Evolutionary conservation across 2,329 filamentous ascomycete species (phyloP).

Genomic region (Botrytis porri): DNA sequence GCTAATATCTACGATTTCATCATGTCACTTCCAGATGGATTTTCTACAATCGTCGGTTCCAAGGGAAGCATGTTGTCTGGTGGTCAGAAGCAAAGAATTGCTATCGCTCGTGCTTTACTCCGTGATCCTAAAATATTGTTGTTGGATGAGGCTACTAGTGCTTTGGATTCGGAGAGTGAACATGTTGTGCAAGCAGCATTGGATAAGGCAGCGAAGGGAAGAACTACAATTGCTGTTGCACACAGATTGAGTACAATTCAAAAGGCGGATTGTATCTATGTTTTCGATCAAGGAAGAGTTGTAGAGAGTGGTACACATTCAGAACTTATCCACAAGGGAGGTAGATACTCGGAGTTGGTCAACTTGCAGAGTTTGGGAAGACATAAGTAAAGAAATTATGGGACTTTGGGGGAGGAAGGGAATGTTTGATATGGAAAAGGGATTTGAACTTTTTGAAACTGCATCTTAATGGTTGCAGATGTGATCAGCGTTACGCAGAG

Average conservation of each 20-base stretch:
- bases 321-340: conserved; percentile 66
- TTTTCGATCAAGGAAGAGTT: conserved; percentile 87
- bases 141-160: conserved; percentile 77
- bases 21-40: conserved; percentile 78
- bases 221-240: conserved; percentile 91
- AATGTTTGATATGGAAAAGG: not conserved
- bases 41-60: conserved; percentile 79
- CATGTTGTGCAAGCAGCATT: conserved; percentile 78
- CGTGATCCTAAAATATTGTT: conserved; percentile 87
- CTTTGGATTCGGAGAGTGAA: conserved; percentile 73
- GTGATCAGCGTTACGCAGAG: conserved; percentile 1
- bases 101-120: conserved; percentile 82
- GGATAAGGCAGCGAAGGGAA: conserved; percentile 76
- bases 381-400: conserved; percentile 20
- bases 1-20: conserved; percentile 94
- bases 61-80: conserved; percentile 85
- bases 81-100: conserved; percentile 92
- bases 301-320: conserved; percentile 80
- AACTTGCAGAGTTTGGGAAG: conserved; percentile 74
- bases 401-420: not conserved
- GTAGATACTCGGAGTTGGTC: conserved; percentile 75
- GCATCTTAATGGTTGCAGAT: not conserved
- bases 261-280: conserved; percentile 91
- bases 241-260: conserved; percentile 91
- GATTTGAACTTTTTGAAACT: not conserved